These are phyloP conservation scores for Globisporangium echinulatum DNA, from an alignment of 352 stramenopile genomes.

Conservation along the genomic window DNA sequence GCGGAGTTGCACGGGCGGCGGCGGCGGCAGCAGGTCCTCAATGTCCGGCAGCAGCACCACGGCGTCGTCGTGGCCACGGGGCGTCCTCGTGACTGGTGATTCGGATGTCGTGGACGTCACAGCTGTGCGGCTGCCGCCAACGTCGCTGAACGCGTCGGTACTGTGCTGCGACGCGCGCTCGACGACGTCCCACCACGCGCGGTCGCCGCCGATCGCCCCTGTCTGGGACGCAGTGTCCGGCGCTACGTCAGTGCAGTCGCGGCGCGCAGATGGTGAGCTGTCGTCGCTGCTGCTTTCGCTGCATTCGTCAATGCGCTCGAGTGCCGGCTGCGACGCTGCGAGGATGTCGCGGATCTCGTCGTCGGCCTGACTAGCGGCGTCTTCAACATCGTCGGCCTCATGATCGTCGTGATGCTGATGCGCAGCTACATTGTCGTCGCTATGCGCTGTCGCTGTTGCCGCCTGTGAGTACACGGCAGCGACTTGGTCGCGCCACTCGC, in stretches of 20 bases:
- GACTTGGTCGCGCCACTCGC: slow-evolving; percentile 18
- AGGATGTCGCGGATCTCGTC: slow-evolving; percentile 70
- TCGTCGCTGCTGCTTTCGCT: slow-evolving; percentile 1
- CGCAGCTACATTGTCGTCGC: too few relatives aligned
- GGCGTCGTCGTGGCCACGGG: slow-evolving; percentile 19
- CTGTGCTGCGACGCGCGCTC: slow-evolving; percentile 19
- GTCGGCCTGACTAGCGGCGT: background rate
- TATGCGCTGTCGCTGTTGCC: background rate
- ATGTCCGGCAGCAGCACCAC: slow-evolving; percentile 41
- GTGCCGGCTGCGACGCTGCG: slow-evolving; percentile 39
- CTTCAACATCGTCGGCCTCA: slow-evolving; percentile 7
- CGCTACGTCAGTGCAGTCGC: too few relatives aligned
- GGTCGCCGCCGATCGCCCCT: too few relatives aligned
- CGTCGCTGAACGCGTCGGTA: slow-evolving; percentile 34
- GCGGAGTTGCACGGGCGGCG: slow-evolving; percentile 20
- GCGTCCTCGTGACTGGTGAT: background rate
- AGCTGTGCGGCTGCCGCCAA: slow-evolving; percentile 34
- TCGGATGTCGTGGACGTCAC: background rate
- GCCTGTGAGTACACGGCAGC: slow-evolving; percentile 11
- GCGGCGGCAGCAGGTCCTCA: slow-evolving; percentile 53
- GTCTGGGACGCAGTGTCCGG: too few relatives aligned
- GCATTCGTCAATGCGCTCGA: slow-evolving; percentile 14
- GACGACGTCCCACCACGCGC: slow-evolving; percentile 51
- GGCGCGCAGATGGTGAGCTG: too few relatives aligned
- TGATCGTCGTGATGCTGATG: too few relatives aligned